Evolutionary conservation across 2,329 filamentous ascomycete species (phyloP).

Genomic region (Penicillium sp.): DNA sequence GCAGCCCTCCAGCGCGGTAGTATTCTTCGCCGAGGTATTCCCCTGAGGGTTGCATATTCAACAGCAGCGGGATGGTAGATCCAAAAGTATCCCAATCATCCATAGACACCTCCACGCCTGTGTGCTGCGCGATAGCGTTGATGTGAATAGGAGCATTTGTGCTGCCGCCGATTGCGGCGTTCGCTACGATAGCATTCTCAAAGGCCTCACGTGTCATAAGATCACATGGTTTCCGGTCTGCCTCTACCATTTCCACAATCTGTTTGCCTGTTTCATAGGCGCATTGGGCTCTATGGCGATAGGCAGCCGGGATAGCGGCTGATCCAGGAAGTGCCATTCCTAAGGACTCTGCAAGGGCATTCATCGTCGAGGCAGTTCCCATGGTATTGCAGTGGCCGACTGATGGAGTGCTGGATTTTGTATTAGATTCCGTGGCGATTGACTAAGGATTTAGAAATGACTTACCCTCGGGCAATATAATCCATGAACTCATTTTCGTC

Average conservation of each 20-base stretch:
- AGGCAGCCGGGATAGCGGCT: slow-evolving; percentile 52
- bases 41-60: slow-evolving; percentile 57
- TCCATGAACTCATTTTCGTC: slow-evolving; percentile 47
- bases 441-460: neutral
- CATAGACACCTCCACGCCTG: slow-evolving; percentile 50
- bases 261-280: slow-evolving; percentile 51
- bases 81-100: slow-evolving; percentile 57
- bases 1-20: slow-evolving; percentile 53
- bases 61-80: slow-evolving; percentile 50
- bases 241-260: slow-evolving; percentile 52
- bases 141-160: slow-evolving; percentile 59
- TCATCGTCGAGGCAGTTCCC: slow-evolving; percentile 56
- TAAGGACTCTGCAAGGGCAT: slow-evolving; percentile 52
- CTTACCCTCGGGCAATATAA: slow-evolving; percentile 45
- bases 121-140: slow-evolving; percentile 55
- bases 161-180: slow-evolving; percentile 56
- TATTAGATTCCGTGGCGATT: neutral
- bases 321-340: slow-evolving; percentile 55
- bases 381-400: slow-evolving; percentile 54
- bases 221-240: slow-evolving; percentile 52
- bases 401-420: slow-evolving; percentile 40
- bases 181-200: slow-evolving; percentile 56
- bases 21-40: slow-evolving; percentile 56
- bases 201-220: slow-evolving; percentile 57
- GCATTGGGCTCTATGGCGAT: slow-evolving; percentile 49